Conservation (phyloP, 2,329 filamentous ascomycete genomes). For the Arachnopeziza araneosa region DNA sequence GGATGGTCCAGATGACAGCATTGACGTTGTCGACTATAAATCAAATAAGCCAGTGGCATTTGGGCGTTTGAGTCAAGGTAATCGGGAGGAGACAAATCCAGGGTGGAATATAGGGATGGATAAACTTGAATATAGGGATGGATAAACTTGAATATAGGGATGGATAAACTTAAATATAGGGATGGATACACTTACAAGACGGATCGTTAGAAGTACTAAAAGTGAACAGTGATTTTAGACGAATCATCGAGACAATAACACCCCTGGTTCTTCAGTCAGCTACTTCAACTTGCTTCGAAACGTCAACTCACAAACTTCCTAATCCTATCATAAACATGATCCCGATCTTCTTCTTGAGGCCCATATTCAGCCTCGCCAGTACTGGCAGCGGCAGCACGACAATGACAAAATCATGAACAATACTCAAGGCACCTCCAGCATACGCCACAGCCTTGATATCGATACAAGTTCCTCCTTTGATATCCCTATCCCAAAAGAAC, state of each 20-base stretch:
- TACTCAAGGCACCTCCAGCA: neutral
- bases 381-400: constrained; percentile 14
- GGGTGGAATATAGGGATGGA: neutral
- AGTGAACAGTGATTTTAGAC: neutral
- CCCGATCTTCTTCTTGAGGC: constrained; percentile 8
- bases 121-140: too few relatives aligned
- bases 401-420: constrained; percentile 53
- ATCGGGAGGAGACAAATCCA: neutral
- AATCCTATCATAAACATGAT: constrained; percentile 16
- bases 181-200: neutral
- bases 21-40: constrained; percentile 3
- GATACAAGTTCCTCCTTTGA: constrained; percentile 2
- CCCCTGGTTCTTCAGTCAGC: neutral
- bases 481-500: constrained; percentile 12
- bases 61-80: neutral
- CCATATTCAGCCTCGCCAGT: constrained; percentile 15
- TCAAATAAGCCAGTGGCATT: neutral
- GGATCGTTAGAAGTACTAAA: neutral
- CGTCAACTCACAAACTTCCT: constrained; percentile 36
- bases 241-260: neutral
- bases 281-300: neutral
- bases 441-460: neutral
- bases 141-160: too few relatives aligned
- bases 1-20: constrained; percentile 37
- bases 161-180: too few relatives aligned